Evolutionary conservation across 2,329 filamentous ascomycete species (phyloP).

Genomic region (Macroventuria anomochaeta): DNA sequence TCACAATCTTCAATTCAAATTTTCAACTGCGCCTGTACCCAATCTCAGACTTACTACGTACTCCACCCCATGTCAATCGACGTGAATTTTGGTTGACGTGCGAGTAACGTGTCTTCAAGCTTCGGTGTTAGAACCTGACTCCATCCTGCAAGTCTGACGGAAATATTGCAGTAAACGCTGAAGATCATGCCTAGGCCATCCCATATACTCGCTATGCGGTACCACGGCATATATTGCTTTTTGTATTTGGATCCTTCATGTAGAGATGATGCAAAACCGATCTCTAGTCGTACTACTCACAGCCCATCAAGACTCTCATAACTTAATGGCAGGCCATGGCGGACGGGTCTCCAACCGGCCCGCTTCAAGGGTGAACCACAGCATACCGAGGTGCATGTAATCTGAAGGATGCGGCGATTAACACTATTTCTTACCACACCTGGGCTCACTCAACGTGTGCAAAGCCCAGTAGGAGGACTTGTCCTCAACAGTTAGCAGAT

Average conservation of each 20-base stretch:
- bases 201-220: not conserved
- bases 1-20: not conserved
- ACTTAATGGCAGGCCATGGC: no score
- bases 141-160: not conserved
- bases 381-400: no score
- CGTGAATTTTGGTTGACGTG: not conserved
- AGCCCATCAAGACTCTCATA: no score
- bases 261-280: not conserved
- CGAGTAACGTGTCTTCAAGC: not conserved
- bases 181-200: not conserved
- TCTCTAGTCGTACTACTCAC: not conserved
- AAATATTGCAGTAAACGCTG: not conserved
- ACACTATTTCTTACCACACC: no score
- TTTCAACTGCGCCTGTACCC: not conserved
- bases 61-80: not conserved
- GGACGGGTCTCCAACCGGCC: no score
- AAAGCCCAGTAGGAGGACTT: not conserved
- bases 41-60: no score
- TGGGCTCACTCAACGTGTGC: not conserved
- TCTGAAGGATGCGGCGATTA: no score
- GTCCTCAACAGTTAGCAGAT: no score
- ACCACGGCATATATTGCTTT: not conserved
- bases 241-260: not conserved
- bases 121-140: not conserved
- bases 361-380: no score